Evolutionary conservation across 75 land plant genomes (phyloP).

Genomic region (Cryptomeria japonica): DNA sequence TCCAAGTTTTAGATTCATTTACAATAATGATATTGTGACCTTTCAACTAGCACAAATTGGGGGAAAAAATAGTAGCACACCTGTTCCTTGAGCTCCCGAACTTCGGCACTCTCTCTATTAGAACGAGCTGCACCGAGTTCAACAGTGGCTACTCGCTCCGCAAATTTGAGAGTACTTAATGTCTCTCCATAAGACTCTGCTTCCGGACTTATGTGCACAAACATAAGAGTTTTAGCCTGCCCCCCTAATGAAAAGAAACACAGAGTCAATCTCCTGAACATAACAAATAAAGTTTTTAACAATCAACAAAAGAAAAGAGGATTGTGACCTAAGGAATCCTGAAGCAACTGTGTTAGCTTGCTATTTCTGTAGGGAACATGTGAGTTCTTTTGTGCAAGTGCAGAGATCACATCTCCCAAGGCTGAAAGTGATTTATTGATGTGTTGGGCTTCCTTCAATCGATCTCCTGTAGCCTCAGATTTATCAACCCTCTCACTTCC

Average conservation of each 20-base stretch:
- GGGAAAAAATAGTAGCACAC: slow-evolving; percentile 19
- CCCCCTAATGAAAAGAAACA: slow-evolving; percentile 38
- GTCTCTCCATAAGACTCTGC: slow-evolving; percentile 58
- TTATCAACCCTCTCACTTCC: slow-evolving; percentile 79
- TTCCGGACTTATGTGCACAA: slow-evolving; percentile 75
- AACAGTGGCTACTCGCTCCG: slow-evolving; percentile 65
- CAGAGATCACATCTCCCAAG: slow-evolving; percentile 69
- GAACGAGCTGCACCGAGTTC: slow-evolving; percentile 72
- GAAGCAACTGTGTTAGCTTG: slow-evolving; percentile 80
- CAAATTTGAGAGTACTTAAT: slow-evolving; percentile 75
- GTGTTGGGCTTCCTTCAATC: slow-evolving; percentile 74
- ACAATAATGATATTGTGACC: neutral
- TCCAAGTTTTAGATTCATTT: neutral
- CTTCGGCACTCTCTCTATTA: slow-evolving; percentile 64
- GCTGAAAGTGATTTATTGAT: slow-evolving; percentile 75
- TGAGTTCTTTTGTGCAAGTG: slow-evolving; percentile 57
- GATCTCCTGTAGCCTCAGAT: slow-evolving; percentile 72
- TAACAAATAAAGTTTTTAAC: neutral
- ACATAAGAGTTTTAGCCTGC: slow-evolving; percentile 74
- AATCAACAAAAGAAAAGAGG: no score
- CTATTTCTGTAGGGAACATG: slow-evolving; percentile 70
- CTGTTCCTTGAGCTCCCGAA: slow-evolving; percentile 69
- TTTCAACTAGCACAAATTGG: neutral
- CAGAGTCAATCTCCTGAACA: neutral
- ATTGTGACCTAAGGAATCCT: slow-evolving; percentile 62